phyloP scores from a whole-genome alignment of 2,329 filamentous ascomycete species.

The Elsinoe australis region DNA sequence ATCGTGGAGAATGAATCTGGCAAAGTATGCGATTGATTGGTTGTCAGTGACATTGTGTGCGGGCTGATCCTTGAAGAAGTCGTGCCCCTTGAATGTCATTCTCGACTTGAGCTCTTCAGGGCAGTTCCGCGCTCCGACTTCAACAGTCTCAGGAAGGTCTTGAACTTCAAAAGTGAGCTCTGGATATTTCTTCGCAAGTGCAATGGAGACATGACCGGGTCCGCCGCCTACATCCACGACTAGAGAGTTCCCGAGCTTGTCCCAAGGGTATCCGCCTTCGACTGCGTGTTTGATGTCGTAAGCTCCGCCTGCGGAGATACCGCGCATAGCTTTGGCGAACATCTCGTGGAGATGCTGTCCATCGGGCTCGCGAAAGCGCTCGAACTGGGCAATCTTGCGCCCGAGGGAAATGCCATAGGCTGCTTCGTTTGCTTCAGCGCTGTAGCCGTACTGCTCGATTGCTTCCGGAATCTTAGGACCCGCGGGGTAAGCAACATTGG shows the following conservation, averaged over 20 bases:
- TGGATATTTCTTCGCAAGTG: constrained; percentile 21
- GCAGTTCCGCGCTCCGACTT: constrained; percentile 22
- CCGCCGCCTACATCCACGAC: constrained; percentile 24
- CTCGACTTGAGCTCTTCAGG: constrained; percentile 18
- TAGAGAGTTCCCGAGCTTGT: constrained; percentile 19
- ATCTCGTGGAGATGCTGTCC: constrained; percentile 22
- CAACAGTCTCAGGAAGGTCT: constrained; percentile 23
- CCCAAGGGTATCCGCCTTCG: constrained; percentile 23
- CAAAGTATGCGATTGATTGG: constrained; percentile 23
- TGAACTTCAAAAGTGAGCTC: constrained; percentile 23
- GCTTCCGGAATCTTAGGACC: constrained; percentile 22
- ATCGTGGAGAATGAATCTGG: constrained; percentile 23
- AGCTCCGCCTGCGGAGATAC: constrained; percentile 22
- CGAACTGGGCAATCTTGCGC: constrained; percentile 22
- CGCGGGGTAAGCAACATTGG: constrained; percentile 23
- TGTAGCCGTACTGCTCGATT: constrained; percentile 22
- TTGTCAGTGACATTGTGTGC: constrained; percentile 25
- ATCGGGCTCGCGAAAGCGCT: constrained; percentile 22
- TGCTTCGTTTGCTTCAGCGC: constrained; percentile 22
- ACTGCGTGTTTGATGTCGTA: constrained; percentile 23
- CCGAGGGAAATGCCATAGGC: constrained; percentile 22
- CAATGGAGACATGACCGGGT: constrained; percentile 23
- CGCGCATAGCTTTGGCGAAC: constrained; percentile 24
- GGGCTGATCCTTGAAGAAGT: constrained; percentile 29
- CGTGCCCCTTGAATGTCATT: constrained; percentile 21